These are phyloP conservation scores for Sphaceloma murrayae DNA, from an alignment of 2,329 filamentous ascomycete genomes.

Conservation along the genomic window DNA sequence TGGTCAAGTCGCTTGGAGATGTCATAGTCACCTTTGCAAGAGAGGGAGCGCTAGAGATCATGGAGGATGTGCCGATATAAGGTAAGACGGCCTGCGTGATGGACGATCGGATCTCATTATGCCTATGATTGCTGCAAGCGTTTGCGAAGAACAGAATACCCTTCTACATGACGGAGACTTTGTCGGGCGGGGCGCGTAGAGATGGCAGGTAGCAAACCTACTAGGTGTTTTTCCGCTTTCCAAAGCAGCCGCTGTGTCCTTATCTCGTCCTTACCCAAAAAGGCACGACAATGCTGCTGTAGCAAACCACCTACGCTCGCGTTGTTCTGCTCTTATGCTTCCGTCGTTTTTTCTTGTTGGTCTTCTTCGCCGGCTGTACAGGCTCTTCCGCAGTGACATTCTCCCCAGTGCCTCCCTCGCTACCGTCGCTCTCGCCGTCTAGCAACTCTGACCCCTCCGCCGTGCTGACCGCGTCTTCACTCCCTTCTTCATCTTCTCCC, in stretches of 20 bases:
- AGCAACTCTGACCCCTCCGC: conserved; percentile 19
- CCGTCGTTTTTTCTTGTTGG: conserved; percentile 22
- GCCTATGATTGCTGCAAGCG: conserved; percentile 1
- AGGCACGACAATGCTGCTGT: no score
- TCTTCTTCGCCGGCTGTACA: conserved; percentile 21
- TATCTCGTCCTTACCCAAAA: no score
- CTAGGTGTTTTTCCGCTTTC: no score
- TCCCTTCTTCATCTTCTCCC: conserved; percentile 20
- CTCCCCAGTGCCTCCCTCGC: conserved; percentile 9
- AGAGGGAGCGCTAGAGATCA: conserved; percentile 56
- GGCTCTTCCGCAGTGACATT: conserved; percentile 21
- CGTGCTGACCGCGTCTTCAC: conserved; percentile 21
- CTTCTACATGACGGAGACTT: conserved; percentile 13
- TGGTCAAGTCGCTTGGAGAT: conserved; percentile 62
- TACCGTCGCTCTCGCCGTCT: conserved; percentile 24
- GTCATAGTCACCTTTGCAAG: conserved; percentile 61
- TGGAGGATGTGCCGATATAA: conserved; percentile 59
- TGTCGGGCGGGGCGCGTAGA: no score
- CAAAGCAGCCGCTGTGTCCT: no score
- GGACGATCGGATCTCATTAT: not conserved
- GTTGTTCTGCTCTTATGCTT: conserved; percentile 32
- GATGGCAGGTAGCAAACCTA: not conserved
- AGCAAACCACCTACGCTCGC: no score
- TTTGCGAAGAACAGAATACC: conserved; percentile 7
- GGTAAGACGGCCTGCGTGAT: no score